Evolutionary conservation across 2,329 filamentous ascomycete species (phyloP), one percentile per base, ranked within the genome.

Genomic region (Colletotrichum sp.): DNA sequence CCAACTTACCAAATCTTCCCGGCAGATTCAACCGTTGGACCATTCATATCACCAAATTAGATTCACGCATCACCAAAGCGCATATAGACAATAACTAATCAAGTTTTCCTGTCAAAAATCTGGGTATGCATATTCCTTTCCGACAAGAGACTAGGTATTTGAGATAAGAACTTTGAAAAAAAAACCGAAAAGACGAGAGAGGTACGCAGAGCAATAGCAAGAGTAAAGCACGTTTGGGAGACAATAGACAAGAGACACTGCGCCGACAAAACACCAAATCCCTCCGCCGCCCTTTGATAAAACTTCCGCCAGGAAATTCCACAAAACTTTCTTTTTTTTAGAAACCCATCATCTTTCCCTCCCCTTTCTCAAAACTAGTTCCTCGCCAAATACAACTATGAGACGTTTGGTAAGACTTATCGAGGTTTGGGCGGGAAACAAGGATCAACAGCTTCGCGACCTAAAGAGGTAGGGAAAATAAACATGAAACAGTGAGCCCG

Each of bases 301-400:
- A 55, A 21, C 26, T 65, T 57, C 57, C 75, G 65, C 78, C 79
- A 78, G 80, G 69, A 80, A 79, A 77, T 77, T 78, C 78, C 79
- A 76, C 66, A 64, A 21, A 60, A 64, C 70, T 57, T 74, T 30
- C 65, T 74, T 69, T 74, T 76, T 76, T 75, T 72, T 74, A 60
- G 60, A 16, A 76, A 36, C 39, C 69, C 65, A 52, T 77, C 44
- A 52, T 52, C 44, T 21, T 52, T 52, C 44, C 44, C 44, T 52
- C 44, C 44, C 44, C 44, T 52, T 44, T 52, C 44, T 77, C 76
- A 78, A 72, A 71, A 75, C 74, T 76, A 77, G 57, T 68, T 73
- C 78, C 80, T 79, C 78, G 81, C 77, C 76, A 78, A 78, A 52
- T 9, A 62, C 16, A 79, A 60, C 28, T 28, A 68, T 59, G 52